Base-by-base conservation (phyloP, 768 basidiomycete genomes). In the Lactifluus rugatus region DNA sequence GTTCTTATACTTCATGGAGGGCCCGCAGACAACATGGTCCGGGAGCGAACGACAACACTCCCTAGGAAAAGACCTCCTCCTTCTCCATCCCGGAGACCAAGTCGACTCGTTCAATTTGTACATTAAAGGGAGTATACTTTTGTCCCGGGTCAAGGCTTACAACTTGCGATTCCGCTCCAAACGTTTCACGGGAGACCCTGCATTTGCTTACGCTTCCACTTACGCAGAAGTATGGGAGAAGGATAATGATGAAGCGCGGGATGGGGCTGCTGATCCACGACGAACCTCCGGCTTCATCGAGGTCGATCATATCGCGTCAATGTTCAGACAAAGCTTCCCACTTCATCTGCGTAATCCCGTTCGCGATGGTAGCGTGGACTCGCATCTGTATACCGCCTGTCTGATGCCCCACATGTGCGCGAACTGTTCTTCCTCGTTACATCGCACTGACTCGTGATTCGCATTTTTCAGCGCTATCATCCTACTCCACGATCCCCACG, bases 401-500 rank as follows among this genome's bases (percentile, higher is more conserved):
- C 48, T 68, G 21, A 57, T 64, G 9, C 69, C 69, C 13, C 56
- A 70, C 31, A 54, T 41, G 70, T 81, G 51, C 53, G 50, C 52
- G n/a, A 17, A 26, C n/a, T 64, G 19, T 55, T 56, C 57, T 70
- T 73, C 2, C 75, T 71, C 72, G 72, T 62, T 71, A 19, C 28
- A 17, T 48, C 39, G 37, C 31, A 13, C 47, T 32, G 11, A 52
- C 9, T 45, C 23, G 41, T 16, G 13, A 17, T 48, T 47, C 25
- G 48, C 14, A 28, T 64, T 32, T 47, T 37, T 62, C 11, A 90
- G 88, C 13, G 79, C 84, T 6, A 80, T 73, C 14, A 84, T 90
- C 52, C 73, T 88, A 19, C 70, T 90, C 42, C 88, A 89, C 64
- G 88, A 90, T 62, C 85, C 86, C 3, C 86, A 88, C 65, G 85